A percentile compares a stretch with the other conserved stretches of the same genome.
These are phyloP conservation scores for Taxawa tesnikishii DNA, from an alignment of 2,329 filamentous ascomycete species.

Conservation along the genomic window DNA sequence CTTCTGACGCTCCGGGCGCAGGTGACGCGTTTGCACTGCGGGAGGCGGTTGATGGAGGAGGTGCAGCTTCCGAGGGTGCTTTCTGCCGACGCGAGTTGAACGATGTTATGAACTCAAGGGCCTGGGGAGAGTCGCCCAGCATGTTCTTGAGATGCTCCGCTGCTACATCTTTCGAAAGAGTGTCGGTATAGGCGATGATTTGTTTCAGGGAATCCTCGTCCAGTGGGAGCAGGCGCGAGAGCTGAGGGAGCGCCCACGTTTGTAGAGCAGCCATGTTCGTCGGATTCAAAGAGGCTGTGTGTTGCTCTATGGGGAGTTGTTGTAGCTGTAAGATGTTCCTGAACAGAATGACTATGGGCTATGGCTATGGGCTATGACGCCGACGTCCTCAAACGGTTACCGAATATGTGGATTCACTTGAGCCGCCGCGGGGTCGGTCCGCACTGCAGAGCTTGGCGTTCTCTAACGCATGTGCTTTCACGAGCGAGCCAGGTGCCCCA, in stretches of 20 bases:
- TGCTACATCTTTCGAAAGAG: conserved; percentile 63
- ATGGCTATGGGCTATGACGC: too few species aligned
- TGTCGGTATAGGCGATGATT: conserved; percentile 68
- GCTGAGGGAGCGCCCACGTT: conserved; percentile 53
- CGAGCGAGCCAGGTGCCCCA: too few species aligned
- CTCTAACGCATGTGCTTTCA: too few species aligned
- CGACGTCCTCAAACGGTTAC: too few species aligned
- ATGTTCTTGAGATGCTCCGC: conserved; percentile 79
- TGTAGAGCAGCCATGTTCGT: conserved; percentile 15
- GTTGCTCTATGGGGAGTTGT: not conserved
- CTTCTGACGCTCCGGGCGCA: conserved; percentile 9
- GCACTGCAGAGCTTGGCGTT: too few species aligned
- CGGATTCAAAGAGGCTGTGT: not conserved
- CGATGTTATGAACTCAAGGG: conserved; percentile 57
- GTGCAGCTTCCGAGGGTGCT: conserved; percentile 13
- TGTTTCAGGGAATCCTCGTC: conserved; percentile 77
- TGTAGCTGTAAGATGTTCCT: conserved; percentile 2
- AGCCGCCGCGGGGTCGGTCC: too few species aligned
- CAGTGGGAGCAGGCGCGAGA: conserved; percentile 69
- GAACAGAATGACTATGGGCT: too few species aligned
- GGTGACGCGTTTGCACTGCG: conserved; percentile 6
- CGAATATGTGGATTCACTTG: too few species aligned
- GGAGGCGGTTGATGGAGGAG: conserved; percentile 10
- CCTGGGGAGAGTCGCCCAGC: conserved; percentile 71
- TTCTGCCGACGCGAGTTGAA: conserved; percentile 56